These are phyloP conservation scores for Pueraria montana DNA, from an alignment of 306 rosid species.

Conservation along the genomic window DNA sequence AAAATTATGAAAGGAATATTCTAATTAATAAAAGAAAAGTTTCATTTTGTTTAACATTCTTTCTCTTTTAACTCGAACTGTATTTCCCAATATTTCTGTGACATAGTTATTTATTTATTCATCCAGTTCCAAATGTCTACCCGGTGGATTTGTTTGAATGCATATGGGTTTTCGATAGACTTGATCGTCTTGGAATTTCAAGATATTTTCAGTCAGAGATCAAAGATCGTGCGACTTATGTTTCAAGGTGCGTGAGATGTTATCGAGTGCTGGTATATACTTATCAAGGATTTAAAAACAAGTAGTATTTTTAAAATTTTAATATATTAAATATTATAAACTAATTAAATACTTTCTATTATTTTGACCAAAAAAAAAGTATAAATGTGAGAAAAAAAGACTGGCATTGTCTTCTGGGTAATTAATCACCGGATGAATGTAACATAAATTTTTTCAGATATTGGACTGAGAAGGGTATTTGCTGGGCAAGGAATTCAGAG, in stretches of 20 bases:
- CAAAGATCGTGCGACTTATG: conserved; percentile 57
- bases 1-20: neutral
- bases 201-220: conserved; percentile 69
- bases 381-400: too few species aligned
- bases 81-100: neutral
- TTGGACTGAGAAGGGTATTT: too few species aligned
- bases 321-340: too few species aligned
- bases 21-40: neutral
- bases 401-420: neutral
- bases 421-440: neutral
- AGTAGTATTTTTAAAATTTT: neutral
- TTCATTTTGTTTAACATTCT: neutral
- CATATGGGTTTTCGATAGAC: conserved; percentile 74
- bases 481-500: too few species aligned
- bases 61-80: neutral
- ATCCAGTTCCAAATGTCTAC: conserved; percentile 79
- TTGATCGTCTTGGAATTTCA: conserved; percentile 80
- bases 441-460: too few species aligned
- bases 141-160: conserved; percentile 90
- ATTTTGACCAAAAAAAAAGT: too few species aligned
- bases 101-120: neutral
- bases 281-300: neutral
- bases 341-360: neutral
- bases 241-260: conserved; percentile 55
- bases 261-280: neutral